Evolutionary conservation across 805 yeast species (phyloP).

Genomic region (Candida tallmaniae): DNA sequence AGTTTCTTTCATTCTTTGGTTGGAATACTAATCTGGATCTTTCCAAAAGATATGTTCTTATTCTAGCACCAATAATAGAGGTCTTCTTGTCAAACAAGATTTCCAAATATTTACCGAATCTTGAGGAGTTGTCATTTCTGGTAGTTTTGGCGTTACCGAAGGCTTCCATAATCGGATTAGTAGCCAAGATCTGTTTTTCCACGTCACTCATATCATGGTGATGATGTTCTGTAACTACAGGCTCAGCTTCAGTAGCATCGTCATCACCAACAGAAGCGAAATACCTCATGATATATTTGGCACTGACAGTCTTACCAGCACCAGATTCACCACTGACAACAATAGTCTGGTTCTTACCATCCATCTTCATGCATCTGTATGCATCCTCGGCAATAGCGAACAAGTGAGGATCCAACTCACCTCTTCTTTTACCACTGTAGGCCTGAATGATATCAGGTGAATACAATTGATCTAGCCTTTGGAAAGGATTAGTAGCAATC

Average conservation of each 20-base stretch:
- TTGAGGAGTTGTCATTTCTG: constrained; percentile 94
- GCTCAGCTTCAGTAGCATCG: constrained; percentile 13
- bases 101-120: constrained; percentile 95
- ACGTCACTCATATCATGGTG: constrained; percentile 76
- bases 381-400: constrained; percentile 99
- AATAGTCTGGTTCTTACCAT: constrained; percentile 83
- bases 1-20: constrained; percentile 86
- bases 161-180: constrained; percentile 96
- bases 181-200: constrained; percentile 91
- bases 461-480: constrained; percentile 83
- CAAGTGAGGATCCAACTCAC: constrained; percentile 94
- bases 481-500: constrained; percentile 95
- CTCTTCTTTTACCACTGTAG: constrained; percentile 87
- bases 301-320: constrained; percentile 97
- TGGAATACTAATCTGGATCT: constrained; percentile 93
- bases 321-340: constrained; percentile 98
- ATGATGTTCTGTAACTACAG: constrained; percentile 28
- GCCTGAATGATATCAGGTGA: constrained; percentile 92
- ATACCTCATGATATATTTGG: constrained; percentile 95
- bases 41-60: constrained; percentile 88
- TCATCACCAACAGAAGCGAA: constrained; percentile 85
- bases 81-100: constrained; percentile 73
- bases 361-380: constrained; percentile 87
- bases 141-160: constrained; percentile 98
- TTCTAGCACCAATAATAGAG: constrained; percentile 88